Evolutionary conservation across 164 flowering plant species (phyloP).

Genomic region (Nelumbo lutea): DNA sequence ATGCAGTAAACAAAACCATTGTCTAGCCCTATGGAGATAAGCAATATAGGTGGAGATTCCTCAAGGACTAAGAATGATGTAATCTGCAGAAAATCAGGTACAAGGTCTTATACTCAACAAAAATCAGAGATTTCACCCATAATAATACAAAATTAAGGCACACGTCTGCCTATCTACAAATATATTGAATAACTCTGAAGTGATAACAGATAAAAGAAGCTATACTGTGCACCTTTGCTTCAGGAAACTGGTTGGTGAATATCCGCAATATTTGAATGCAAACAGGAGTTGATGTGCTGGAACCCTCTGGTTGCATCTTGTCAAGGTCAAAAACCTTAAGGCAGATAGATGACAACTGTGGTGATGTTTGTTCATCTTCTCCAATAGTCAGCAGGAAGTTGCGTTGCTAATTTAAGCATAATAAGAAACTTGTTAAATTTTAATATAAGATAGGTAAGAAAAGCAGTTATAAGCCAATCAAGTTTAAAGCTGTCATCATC

Average conservation of each 20-base stretch:
- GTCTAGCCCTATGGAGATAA: conserved; percentile 79
- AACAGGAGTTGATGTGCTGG: conserved; percentile 71
- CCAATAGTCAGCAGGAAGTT: conserved; percentile 86
- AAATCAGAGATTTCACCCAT: conserved; percentile 1
- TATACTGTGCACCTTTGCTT: conserved; percentile 56
- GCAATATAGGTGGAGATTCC: conserved; percentile 89
- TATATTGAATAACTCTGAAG: not conserved
- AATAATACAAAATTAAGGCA: not conserved
- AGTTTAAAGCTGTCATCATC: not conserved
- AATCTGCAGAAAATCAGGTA: conserved; percentile 50
- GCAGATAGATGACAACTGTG: conserved; percentile 67
- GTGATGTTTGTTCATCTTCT: conserved; percentile 75
- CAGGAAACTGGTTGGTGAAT: conserved; percentile 86
- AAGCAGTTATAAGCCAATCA: too few relatives aligned
- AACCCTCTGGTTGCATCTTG: conserved; percentile 76
- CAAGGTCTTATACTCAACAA: not conserved
- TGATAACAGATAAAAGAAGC: not conserved
- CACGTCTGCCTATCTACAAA: not conserved
- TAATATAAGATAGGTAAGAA: not conserved
- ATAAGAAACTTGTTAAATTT: conserved; percentile 5
- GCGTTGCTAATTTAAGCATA: conserved; percentile 56
- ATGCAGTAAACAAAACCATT: conserved; percentile 90
- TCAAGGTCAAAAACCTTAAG: conserved; percentile 94
- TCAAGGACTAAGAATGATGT: conserved; percentile 85
- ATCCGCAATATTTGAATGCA: conserved; percentile 83